Base-by-base conservation (phyloP, 192 early-diverging fungal species). In the Dissophora ornata region DNA sequence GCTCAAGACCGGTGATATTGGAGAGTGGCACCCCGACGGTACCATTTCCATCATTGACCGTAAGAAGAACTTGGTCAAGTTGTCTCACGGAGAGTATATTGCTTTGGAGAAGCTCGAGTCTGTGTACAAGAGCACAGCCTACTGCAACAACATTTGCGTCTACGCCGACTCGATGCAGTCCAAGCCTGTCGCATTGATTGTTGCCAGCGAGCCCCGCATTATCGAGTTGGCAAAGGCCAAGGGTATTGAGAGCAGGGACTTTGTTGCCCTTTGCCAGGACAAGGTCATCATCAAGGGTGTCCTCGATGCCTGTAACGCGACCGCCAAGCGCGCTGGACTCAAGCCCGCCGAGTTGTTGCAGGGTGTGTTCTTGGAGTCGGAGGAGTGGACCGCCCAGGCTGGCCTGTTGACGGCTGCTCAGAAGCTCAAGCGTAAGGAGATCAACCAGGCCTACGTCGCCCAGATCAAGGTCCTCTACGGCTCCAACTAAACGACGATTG, bases 31-130 rank as follows among this genome's bases (percentile, higher is more conserved):
- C 47, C 71, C 84, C 1, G 90, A 90, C 59, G 95, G 95, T 40
- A 87, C 88, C 36, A 67, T 98, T 26, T 77, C 83, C 16, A 89
- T 98, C 48, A 94, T 98, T 73, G 97, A 98, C 79, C 87, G 97
- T 47, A 90, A 87, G 68, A 95, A 95, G 87, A 98, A 97, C 80
- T 86, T 98, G 51, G 91, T 98, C 62, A 98, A 97, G 80, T 84
- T 96, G 61, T 83, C 89, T 6, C 86, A 94, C 71, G 97, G 95
- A 67, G 96, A 97, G 82, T 94, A 93, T 81, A 91, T 98, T 79
- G 97, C 97, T 22, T 80, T 98, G 34, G 97, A 98, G 81, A 93
- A 94, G 74, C 83, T 98, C 28, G 97, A 98, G 81, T 87, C 93
- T 12, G 85, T 93, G 8, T 99, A 99, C 88, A 90, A 91, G 79